A percentile compares a stretch with the other conserved stretches of the same genome.
These are phyloP conservation scores for Wickerhamomyces hampshirensis DNA, from an alignment of 805 yeast species.

Conservation along the genomic window DNA sequence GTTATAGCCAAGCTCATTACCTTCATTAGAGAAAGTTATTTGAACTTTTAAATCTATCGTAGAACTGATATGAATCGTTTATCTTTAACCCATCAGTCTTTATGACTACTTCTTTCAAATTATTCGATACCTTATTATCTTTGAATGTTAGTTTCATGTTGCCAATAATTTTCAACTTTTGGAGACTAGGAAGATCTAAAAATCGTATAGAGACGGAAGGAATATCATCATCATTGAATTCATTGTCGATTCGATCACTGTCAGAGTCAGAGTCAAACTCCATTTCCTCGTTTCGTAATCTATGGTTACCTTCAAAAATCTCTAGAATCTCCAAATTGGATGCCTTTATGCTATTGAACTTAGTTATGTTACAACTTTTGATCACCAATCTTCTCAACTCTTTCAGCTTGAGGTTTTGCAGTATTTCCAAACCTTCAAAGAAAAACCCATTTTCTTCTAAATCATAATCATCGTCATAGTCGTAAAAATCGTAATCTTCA, in stretches of 20 bases:
- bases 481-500: slow-evolving; percentile 24
- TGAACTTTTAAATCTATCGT: no score
- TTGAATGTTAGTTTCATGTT: slow-evolving; percentile 9
- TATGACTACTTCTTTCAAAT: slow-evolving; percentile 5
- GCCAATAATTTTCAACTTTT: slow-evolving; percentile 9
- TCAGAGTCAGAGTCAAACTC: no score
- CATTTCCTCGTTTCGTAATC: no score
- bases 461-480: slow-evolving; percentile 29
- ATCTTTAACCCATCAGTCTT: no score
- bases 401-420: slow-evolving; percentile 15
- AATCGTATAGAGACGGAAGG: no score
- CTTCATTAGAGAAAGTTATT: no score
- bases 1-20: no score
- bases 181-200: slow-evolving; percentile 3
- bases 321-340: slow-evolving; percentile 13
- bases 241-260: no score
- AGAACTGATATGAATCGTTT: no score
- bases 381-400: slow-evolving; percentile 11
- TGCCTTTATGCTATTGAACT: slow-evolving; percentile 13
- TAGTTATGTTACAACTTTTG: slow-evolving; percentile 21
- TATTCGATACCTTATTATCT: slow-evolving; percentile 5
- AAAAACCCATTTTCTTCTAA: slow-evolving; percentile 32
- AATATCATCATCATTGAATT: no score
- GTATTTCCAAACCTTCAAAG: slow-evolving; percentile 29
- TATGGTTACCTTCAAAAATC: no score